phyloP scores from a whole-genome alignment of 2,329 filamentous ascomycete species.

The Juglanconis oblonga region DNA sequence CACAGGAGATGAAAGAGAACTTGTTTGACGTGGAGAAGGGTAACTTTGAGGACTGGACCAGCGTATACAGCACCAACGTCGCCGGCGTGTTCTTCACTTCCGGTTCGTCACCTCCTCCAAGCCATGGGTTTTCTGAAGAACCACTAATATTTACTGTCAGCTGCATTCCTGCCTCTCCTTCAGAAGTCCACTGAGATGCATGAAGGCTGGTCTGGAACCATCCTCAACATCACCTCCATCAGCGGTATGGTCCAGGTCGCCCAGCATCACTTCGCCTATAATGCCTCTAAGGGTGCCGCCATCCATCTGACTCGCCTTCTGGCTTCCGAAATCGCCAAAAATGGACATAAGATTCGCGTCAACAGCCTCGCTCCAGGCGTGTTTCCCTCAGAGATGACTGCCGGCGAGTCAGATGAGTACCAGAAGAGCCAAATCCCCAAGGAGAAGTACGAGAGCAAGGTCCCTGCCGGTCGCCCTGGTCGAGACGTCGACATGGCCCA shows the following conservation, averaged over 20 bases:
- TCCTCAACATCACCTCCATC: slow-evolving; percentile 68
- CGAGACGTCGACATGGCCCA: slow-evolving; percentile 58
- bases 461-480: slow-evolving; percentile 43
- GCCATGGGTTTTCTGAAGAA: not conserved
- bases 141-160: slow-evolving; percentile 26
- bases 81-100: slow-evolving; percentile 62
- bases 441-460: slow-evolving; percentile 57
- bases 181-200: slow-evolving; percentile 45
- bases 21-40: slow-evolving; percentile 62
- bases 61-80: slow-evolving; percentile 73
- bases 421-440: slow-evolving; percentile 59
- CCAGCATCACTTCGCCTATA: slow-evolving; percentile 66
- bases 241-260: slow-evolving; percentile 61
- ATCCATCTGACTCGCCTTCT: slow-evolving; percentile 64
- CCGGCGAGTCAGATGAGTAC: slow-evolving; percentile 40
- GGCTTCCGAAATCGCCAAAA: slow-evolving; percentile 56
- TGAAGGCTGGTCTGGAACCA: slow-evolving; percentile 51
- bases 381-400: slow-evolving; percentile 71
- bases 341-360: slow-evolving; percentile 63
- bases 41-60: slow-evolving; percentile 67
- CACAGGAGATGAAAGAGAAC: slow-evolving; percentile 52
- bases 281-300: slow-evolving; percentile 61
- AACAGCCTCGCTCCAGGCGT: slow-evolving; percentile 73
- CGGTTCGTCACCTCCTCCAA: not conserved
- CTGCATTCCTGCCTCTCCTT: slow-evolving; percentile 61